Evolutionary conservation across 192 early-diverging fungal species (phyloP), one percentile per base, ranked within the genome.

Genomic region (Dimargaris verticillata): DNA sequence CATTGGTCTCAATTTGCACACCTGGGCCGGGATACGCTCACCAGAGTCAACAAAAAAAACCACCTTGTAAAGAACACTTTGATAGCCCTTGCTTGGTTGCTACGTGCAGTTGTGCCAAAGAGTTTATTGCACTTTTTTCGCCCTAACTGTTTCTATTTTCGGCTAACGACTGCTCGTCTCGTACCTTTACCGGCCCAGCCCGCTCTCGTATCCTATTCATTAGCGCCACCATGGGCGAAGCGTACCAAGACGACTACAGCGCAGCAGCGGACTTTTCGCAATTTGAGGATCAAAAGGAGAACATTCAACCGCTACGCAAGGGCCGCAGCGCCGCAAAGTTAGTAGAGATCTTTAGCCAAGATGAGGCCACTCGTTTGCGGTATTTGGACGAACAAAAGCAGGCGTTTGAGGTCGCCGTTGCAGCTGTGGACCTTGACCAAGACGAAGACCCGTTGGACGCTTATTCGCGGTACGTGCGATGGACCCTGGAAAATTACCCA

Each of bases 221-320:
- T 0, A 18, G 13, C 26, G 18, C 28, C 28, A 55, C 24, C 20
- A 59, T 59, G 57, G 41, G n/a, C n/a, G 57, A 18, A n/a, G 57
- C 25, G 6, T 59, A 18, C 28, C 57, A 59, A 33, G 57, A 59
- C 57, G 57, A 59, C 42, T 59, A 59, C 57, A 59, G 57, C 43
- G 25, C 57, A 7, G 57, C 57, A 10, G 57, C 57, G 5, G 69
- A 78, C 25, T 74, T 74, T 59, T 53, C 70, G 7, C 66, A 70
- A 12, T 78, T 89, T 38, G 86, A 88, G 63, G 65, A 77, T 44
- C 80, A 89, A 53, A 87, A 87, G 64, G 88, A 89, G 68, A 89
- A 89, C 71, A 85, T 89, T 42, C 70, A 77, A 29, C 86, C 86
- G 22, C 61, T 79, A 11, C 67, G 70, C 5, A 66, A 81, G 26